phyloP scores from a whole-genome alignment of 345 rosid species.

The Acer yangbiense region DNA sequence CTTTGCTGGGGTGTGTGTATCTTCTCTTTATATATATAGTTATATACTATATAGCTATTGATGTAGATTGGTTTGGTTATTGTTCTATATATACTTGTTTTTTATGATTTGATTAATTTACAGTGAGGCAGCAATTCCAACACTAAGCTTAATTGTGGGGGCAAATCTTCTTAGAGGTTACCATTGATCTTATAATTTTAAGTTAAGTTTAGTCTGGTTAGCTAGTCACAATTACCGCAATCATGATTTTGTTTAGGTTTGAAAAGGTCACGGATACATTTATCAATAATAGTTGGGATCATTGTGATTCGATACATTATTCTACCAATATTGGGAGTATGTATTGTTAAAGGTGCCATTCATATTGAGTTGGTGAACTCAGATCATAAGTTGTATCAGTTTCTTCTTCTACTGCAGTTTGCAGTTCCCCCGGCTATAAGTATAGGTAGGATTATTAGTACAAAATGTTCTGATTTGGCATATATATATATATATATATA shows the following conservation, averaged over 20 bases:
- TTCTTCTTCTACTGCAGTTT: conserved; percentile 47
- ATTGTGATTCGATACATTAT: conserved; percentile 45
- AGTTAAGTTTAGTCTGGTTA: too few relatives aligned
- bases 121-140: conserved; percentile 29
- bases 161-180: conserved; percentile 48
- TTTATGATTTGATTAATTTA: too few relatives aligned
- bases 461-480: neutral
- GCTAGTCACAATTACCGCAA: too few relatives aligned
- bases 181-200: too few relatives aligned
- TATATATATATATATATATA: neutral
- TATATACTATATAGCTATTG: too few relatives aligned
- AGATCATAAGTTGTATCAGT: conserved; percentile 44
- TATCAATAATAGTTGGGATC: conserved; percentile 33
- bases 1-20: conserved; percentile 30
- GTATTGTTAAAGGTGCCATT: conserved; percentile 46
- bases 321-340: conserved; percentile 60
- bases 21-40: too few relatives aligned
- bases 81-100: neutral
- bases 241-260: conserved; percentile 31
- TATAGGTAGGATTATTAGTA: conserved; percentile 27
- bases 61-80: neutral
- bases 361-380: conserved; percentile 42
- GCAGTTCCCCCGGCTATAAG: conserved; percentile 59
- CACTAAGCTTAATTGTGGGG: conserved; percentile 40
- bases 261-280: conserved; percentile 34